Base-by-base conservation (phyloP, 2,329 filamentous ascomycete species). In the Pyricularia sp. region DNA sequence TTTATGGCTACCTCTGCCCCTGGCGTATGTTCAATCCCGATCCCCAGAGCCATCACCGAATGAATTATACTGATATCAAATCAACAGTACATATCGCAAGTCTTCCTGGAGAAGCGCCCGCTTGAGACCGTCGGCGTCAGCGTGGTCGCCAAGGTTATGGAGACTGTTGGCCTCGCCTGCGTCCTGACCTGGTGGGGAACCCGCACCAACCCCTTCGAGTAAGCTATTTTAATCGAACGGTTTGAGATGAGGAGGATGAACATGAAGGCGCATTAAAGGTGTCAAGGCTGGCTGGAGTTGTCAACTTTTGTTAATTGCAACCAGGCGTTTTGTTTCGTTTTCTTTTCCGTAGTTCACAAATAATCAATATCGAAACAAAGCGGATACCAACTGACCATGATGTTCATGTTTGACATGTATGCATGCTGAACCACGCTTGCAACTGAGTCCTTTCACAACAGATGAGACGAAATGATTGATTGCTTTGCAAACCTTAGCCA, bases 141-240 rank as follows among this genome's bases (percentile, higher is more conserved):
- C 77, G 88, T 91, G 71, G 82, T 95, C 67, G 90, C 92, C 77
- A 94, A 95, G 82, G 83, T 95, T 74, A 87, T 97, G 74, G 95
- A 98, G 88, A 97, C 95, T 3, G 88, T 98, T 70, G 95, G 94
- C 72, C 87, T 98, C 70, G 93, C 91, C 72, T 79, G 97, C 76
- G 93, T 98, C 87, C 85, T 98, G 75, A 97, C 93, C 78, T 98
- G 92, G 91, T 98, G 94, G 94, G 94, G 94, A 77, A 97, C 94
- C 77, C 90, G 92, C 78, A 95, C 93, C 82, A 94, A 93, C 84
- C 93, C 93, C 71, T 96, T 97, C 81, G 88, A 93, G 77, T 94
- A 91, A 85, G 77, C 69, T 75, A 72, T 70, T 59, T 20, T 9
- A 31, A 26, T 20, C 42, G 42, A 2, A 55, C 33, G 14, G 2